Percentiles rank a stretch among this genome's conserved stretches.
Evolutionary conservation across 2,329 filamentous ascomycete genomes (phyloP).

Genomic region (Apiospora koreana): DNA sequence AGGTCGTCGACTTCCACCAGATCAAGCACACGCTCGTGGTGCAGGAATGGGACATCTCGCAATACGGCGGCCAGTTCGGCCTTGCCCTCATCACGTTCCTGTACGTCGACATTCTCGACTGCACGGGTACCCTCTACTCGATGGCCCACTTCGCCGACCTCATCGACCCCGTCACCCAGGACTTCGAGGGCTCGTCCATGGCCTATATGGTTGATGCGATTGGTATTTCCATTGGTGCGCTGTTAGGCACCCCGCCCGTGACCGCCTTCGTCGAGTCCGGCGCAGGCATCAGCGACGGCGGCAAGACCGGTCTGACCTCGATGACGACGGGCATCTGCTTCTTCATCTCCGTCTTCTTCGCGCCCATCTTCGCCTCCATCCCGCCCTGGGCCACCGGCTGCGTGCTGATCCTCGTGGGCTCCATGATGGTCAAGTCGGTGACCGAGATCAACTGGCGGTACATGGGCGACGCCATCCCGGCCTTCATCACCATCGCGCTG

Average conservation of each 20-base stretch:
- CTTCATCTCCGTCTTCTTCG: slow-evolving; percentile 86
- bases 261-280: slow-evolving; percentile 90
- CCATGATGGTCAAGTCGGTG: slow-evolving; percentile 79
- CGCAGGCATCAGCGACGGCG: slow-evolving; percentile 85
- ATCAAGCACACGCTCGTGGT: slow-evolving; percentile 70
- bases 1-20: slow-evolving; percentile 81
- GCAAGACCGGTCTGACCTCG: slow-evolving; percentile 80
- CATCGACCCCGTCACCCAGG: slow-evolving; percentile 79
- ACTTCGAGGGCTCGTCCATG: slow-evolving; percentile 82
- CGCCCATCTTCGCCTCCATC: slow-evolving; percentile 86
- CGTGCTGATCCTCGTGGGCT: slow-evolving; percentile 85
- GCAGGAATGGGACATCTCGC: slow-evolving; percentile 71
- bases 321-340: slow-evolving; percentile 80
- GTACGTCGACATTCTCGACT: slow-evolving; percentile 88
- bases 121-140: slow-evolving; percentile 83
- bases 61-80: slow-evolving; percentile 74
- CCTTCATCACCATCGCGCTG: slow-evolving; percentile 78
- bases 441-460: slow-evolving; percentile 89
- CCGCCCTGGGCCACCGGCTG: slow-evolving; percentile 88
- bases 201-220: slow-evolving; percentile 85
- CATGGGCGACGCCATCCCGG: slow-evolving; percentile 79
- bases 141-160: slow-evolving; percentile 84
- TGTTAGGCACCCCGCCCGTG: slow-evolving; percentile 78
- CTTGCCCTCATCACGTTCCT: slow-evolving; percentile 86
- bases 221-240: slow-evolving; percentile 74